Evolutionary conservation across 148 eudicot genomes (phyloP).

Genomic region (Rhododendron ferrugineum): DNA sequence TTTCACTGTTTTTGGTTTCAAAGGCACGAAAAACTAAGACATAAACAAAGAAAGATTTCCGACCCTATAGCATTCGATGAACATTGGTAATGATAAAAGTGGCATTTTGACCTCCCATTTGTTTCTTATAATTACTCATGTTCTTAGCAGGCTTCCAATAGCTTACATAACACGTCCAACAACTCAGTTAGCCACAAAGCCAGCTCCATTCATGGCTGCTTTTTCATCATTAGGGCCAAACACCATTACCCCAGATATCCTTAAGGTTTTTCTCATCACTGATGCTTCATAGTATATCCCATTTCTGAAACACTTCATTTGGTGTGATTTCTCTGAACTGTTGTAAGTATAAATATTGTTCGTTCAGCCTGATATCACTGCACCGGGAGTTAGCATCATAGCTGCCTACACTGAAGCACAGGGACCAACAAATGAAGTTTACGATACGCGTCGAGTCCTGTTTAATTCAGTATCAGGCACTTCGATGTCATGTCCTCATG

Average conservation of each 20-base stretch:
- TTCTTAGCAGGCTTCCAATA: slow-evolving; percentile 37
- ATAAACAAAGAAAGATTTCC: neutral
- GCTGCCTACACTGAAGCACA: slow-evolving; percentile 79
- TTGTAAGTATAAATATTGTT: neutral
- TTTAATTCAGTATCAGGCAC: slow-evolving; percentile 81
- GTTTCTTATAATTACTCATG: neutral
- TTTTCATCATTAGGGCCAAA: slow-evolving; percentile 86
- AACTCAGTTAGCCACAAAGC: slow-evolving; percentile 50
- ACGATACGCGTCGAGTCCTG: slow-evolving; percentile 60
- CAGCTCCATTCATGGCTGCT: slow-evolving; percentile 94
- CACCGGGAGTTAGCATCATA: slow-evolving; percentile 87
- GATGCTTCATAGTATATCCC: neutral
- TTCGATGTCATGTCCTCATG: slow-evolving; percentile 95
- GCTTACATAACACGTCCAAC: slow-evolving; percentile 54
- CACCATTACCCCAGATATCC: slow-evolving; percentile 60
- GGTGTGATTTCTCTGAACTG: neutral
- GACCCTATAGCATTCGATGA: neutral
- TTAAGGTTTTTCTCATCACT: slow-evolving; percentile 52
- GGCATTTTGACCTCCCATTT: neutral
- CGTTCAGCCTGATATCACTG: slow-evolving; percentile 85
- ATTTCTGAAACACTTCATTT: neutral
- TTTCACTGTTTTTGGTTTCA: neutral
- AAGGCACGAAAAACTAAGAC: neutral
- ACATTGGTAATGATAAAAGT: too few species aligned
- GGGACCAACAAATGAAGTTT: slow-evolving; percentile 75